phyloP scores from a whole-genome alignment of 768 basidiomycete genomes.

The Mrakia blollopis region DNA sequence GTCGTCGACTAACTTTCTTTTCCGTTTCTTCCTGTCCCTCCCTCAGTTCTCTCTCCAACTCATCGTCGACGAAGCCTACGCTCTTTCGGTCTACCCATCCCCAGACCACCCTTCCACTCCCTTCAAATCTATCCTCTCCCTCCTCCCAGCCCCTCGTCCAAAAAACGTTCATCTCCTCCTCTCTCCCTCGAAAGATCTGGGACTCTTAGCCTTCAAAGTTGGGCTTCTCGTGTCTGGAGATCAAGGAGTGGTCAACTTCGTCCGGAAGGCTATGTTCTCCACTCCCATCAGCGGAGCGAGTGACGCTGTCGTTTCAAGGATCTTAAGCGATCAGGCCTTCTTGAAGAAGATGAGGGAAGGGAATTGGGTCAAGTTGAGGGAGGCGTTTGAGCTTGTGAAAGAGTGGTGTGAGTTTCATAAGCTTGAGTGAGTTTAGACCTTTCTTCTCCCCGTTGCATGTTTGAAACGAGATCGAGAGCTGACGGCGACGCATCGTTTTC shows the following conservation, averaged over 20 bases:
- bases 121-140: background rate
- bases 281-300: constrained; percentile 3
- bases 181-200: background rate
- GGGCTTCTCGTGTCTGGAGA: background rate
- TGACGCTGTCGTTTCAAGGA: background rate
- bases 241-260: background rate
- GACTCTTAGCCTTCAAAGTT: background rate
- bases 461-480: background rate
- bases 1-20: background rate
- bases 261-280: background rate
- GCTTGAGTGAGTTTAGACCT: background rate
- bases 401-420: background rate
- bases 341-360: background rate
- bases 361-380: background rate
- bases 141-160: background rate
- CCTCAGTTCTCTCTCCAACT: background rate
- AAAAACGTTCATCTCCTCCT: background rate
- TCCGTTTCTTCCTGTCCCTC: background rate
- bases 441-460: background rate
- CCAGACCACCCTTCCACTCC: background rate
- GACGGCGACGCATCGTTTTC: background rate
- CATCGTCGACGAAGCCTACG: background rate
- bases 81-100: background rate
- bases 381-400: background rate
- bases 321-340: background rate